These are phyloP conservation scores for Narthecium ossifragum DNA, from an alignment of 106 monocot genomes.

Conservation along the genomic window DNA sequence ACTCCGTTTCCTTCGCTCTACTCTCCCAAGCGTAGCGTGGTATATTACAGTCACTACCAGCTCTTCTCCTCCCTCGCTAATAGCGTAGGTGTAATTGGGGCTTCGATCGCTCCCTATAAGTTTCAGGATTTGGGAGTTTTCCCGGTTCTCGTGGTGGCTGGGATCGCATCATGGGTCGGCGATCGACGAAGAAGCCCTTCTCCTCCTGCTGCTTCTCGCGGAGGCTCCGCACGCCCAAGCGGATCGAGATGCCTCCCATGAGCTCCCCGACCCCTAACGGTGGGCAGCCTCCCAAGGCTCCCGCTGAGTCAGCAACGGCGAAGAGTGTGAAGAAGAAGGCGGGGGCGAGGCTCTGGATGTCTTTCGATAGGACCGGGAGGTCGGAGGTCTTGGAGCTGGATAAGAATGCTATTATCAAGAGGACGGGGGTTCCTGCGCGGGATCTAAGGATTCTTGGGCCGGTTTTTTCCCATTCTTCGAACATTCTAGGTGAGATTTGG, in stretches of 20 bases:
- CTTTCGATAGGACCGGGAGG: background rate
- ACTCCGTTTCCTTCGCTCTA: too few species aligned
- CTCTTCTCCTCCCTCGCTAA: too few species aligned
- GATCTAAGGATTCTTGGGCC: constrained; percentile 1
- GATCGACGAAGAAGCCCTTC: background rate
- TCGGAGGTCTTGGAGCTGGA: constrained; percentile 3
- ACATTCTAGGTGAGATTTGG: background rate
- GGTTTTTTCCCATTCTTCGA: background rate
- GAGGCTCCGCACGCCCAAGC: background rate
- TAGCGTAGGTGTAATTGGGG: too few species aligned
- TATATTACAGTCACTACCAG: too few species aligned
- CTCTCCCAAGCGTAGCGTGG: too few species aligned
- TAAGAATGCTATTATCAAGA: background rate
- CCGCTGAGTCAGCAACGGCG: background rate
- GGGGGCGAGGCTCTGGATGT: background rate
- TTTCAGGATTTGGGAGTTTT: too few species aligned
- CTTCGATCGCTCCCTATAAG: too few species aligned
- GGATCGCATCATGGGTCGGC: background rate
- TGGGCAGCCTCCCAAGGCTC: background rate
- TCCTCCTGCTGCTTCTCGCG: background rate
- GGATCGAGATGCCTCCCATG: constrained; percentile 6
- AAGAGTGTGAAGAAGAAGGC: constrained; percentile 6
- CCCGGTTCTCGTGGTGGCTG: too few species aligned
- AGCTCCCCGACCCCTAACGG: background rate
- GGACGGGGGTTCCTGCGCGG: background rate